Conservation (phyloP, 352 stramenopile species). For the Globisporangium middletonii region DNA sequence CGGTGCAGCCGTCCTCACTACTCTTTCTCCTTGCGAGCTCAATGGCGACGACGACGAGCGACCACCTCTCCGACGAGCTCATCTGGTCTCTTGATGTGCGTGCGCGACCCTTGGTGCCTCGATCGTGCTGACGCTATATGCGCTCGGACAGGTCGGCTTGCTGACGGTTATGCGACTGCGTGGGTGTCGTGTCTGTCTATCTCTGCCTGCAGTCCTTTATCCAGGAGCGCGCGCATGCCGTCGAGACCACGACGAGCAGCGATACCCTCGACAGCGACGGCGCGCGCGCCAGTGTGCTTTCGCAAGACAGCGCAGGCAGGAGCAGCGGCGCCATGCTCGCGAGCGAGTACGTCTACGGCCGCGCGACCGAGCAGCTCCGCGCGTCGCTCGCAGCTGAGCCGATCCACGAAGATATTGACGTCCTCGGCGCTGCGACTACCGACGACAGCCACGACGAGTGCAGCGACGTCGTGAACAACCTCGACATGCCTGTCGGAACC, state of each 20-base stretch:
- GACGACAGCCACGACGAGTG: slow-evolving; percentile 24
- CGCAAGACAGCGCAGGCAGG: slow-evolving; percentile 19
- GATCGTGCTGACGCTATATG: slow-evolving; percentile 9
- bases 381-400: slow-evolving; percentile 13
- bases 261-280: slow-evolving; percentile 20
- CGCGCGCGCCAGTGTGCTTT: slow-evolving; percentile 37
- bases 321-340: slow-evolving; percentile 18
- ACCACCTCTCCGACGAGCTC: slow-evolving; percentile 63
- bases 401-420: slow-evolving; percentile 13
- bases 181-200: neutral
- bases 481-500: slow-evolving; percentile 14
- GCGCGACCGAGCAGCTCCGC: slow-evolving; percentile 12
- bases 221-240: slow-evolving; percentile 28
- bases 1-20: too few relatives aligned
- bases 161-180: slow-evolving; percentile 8
- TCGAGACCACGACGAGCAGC: slow-evolving; percentile 15
- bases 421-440: slow-evolving; percentile 17
- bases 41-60: slow-evolving; percentile 9
- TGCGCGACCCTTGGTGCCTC: slow-evolving; percentile 5
- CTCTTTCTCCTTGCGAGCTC: too few relatives aligned
- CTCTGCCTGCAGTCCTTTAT: slow-evolving; percentile 29
- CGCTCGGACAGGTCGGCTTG: neutral
- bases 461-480: slow-evolving; percentile 18
- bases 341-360: slow-evolving; percentile 44
- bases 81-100: slow-evolving; percentile 67